Evolutionary conservation across 805 yeast species (phyloP), one percentile per base, ranked within the genome.

Genomic region (Barnettozyma vustinii): DNA sequence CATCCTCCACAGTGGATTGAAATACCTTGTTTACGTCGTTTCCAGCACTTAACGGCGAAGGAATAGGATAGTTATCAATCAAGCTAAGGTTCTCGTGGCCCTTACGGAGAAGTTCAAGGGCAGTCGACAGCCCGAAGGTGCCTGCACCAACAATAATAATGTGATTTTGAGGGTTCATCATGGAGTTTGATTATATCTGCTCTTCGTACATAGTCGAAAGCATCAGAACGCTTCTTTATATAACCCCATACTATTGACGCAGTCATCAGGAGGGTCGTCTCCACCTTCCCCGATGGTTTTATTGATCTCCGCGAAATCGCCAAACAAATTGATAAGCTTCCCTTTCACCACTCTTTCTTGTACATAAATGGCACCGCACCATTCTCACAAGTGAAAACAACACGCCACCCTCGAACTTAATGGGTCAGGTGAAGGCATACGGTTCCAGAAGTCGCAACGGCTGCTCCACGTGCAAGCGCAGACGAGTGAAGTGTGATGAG

Each of bases 401-500:
- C 21, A 26, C n/a, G 35, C 30, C 30, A 32, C 18, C 37, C 4
- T 32, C 21, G 37, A 8, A 21, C 21, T 16, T 4, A 1, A 69
- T 59, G 61, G 62, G 60, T 2, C 43, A 39, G 19, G 36, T 50
- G 37, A 63, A 56, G 65, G 64, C 54, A 13, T 55, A 53, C 42
- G 46, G 51, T 9, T 15, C 57, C 53, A 63, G 64, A 60, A 72
- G 64, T 52, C 65, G 61, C 62, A 72, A 65, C 9, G 81, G 81
- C 6, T 77, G 81, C 52, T 65, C 71, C 19, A 73, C 75, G 30
- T 77, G 81, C 61, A 75, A 75, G 56, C 64, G 65, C 46, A 63
- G 82, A 44, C 63, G 78, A 43, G 79, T 77, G 52, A 76, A 76
- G 58, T 77, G 81, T 52, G 68, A 65, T 44, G 66, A 71, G 53